phyloP scores from a whole-genome alignment of 179 eudicot species.

The Spergularia azorica region DNA sequence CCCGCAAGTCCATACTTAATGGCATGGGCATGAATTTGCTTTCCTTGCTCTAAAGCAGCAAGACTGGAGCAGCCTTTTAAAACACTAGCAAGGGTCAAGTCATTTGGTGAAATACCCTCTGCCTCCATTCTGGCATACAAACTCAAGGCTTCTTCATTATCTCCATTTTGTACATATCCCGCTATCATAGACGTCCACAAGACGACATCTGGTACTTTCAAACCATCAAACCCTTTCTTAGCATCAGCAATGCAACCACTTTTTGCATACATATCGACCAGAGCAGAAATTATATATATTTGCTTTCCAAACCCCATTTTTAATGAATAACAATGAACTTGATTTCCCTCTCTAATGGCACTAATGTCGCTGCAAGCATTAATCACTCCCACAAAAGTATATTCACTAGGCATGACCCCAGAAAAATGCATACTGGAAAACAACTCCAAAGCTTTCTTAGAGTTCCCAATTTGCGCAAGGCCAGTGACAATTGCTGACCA shows the following conservation, averaged over 20 bases:
- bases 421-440: slow-evolving; percentile 51
- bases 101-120: slow-evolving; percentile 56
- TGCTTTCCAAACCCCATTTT: slow-evolving; percentile 59
- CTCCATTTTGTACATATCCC: slow-evolving; percentile 62
- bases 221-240: slow-evolving; percentile 56
- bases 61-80: slow-evolving; percentile 65
- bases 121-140: slow-evolving; percentile 62
- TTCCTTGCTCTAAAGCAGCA: slow-evolving; percentile 72
- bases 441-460: slow-evolving; percentile 38
- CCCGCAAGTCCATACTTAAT: slow-evolving; percentile 57
- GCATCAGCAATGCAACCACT: slow-evolving; percentile 53
- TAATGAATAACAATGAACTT: slow-evolving; percentile 52
- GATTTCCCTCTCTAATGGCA: slow-evolving; percentile 42
- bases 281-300: slow-evolving; percentile 59
- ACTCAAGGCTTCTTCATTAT: slow-evolving; percentile 46
- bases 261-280: slow-evolving; percentile 81
- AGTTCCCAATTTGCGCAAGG: slow-evolving; percentile 43
- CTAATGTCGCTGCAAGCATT: slow-evolving; percentile 55
- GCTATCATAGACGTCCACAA: slow-evolving; percentile 78
- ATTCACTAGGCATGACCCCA: slow-evolving; percentile 52
- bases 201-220: slow-evolving; percentile 64
- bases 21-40: slow-evolving; percentile 63
- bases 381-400: slow-evolving; percentile 75
- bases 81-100: slow-evolving; percentile 58
- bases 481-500: slow-evolving; percentile 83